Conservation (phyloP, 2,329 filamentous ascomycete species). For the Paramyrothecium sp. region DNA sequence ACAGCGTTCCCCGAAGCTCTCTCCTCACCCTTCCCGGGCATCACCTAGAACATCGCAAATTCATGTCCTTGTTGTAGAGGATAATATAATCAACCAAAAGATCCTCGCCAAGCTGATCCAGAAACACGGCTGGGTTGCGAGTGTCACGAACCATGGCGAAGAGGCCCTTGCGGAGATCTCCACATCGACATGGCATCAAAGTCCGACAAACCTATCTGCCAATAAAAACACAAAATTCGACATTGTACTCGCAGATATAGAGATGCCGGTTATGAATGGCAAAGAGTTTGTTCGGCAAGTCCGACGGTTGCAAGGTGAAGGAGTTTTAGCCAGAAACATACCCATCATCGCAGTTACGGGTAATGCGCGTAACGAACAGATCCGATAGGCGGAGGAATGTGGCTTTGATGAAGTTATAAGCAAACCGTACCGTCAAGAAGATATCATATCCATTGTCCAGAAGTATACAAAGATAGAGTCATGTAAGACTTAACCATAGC, state of each 20-base stretch:
- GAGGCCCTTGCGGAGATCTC: background rate
- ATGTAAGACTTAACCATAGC: background rate
- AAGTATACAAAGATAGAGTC: background rate
- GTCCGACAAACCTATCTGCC: background rate
- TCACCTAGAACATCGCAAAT: background rate
- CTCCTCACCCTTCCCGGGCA: background rate
- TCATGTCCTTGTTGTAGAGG: background rate
- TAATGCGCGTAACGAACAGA: background rate
- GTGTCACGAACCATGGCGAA: background rate
- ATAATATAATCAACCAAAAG: background rate
- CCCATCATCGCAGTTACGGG: background rate
- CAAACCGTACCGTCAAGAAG: background rate
- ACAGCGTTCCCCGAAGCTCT: background rate
- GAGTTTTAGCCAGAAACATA: background rate
- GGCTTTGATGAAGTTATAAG: background rate
- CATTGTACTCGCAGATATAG: background rate
- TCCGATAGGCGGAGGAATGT: background rate
- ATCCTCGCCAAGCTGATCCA: background rate
- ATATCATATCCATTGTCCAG: background rate
- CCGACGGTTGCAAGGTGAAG: background rate
- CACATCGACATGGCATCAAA: background rate
- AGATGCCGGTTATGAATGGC: slow-evolving; percentile 1
- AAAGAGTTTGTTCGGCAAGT: background rate
- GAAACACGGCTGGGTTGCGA: background rate
- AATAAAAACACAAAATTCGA: background rate